Evolutionary conservation across 768 basidiomycete species (phyloP), one percentile per base, ranked within the genome.

Genomic region (Pleurotus cornucopiae): DNA sequence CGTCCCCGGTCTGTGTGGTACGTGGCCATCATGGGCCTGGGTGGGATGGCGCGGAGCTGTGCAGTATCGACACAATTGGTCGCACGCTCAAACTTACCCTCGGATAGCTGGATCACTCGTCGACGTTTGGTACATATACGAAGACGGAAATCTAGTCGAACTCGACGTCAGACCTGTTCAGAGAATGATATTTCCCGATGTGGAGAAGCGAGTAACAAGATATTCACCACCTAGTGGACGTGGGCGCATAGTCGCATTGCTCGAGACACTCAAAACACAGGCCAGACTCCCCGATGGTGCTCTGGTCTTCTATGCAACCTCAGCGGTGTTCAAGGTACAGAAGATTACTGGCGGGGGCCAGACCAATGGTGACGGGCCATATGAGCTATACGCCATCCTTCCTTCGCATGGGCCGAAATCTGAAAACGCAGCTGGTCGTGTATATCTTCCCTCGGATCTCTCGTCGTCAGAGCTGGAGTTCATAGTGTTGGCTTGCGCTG

Each of bases 1-100:
- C 34, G 37, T 51, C 18, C 49, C 49, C 4, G 30, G 20, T 5
- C 41, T 44, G 7, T 13, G 21, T 4, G 14, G 14, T n/a, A 37
- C 51, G 14, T 53, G 51, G 51, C 39, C 51, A 2, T 53, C 39
- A 3, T 53, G 51, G 51, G 39, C 51, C 1, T 53, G 51, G 51
- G 51, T 39, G 13, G 51, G 51, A 9, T 53, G 51, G 51, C n/a
- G 51, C 21, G 51, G 48, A 5, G 48, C 26, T 9, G 48, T 38
- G 5, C 48, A 49, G 7, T 53, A 43, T n/a, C 18, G 25, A 11
- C n/a, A 53, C 11, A 18, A 1, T 7, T 53, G 51, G 51, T n/a
- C 37, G n/a, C 13, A 13, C 14, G 41, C 37, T 25, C 1, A 53
- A 38, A 53, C 5, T 5, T 39, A 53, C 18, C 5, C 51, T 12